Percentiles rank a stretch among this genome's conserved stretches.
Evolutionary conservation across 2,329 filamentous ascomycete genomes (phyloP).

Genomic region (Colletotrichum scovillei): DNA sequence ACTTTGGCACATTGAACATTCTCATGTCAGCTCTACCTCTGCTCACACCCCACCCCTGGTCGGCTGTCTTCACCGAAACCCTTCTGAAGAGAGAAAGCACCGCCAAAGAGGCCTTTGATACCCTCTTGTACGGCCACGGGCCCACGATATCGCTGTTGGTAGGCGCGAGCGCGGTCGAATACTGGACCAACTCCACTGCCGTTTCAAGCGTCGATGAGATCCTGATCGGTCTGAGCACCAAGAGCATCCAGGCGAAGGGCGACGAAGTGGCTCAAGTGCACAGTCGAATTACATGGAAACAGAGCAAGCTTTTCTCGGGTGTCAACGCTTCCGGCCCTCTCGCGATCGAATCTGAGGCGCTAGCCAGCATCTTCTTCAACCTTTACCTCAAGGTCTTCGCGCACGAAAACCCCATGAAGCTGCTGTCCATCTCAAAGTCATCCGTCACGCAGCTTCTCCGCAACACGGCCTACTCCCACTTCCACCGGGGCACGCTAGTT

Average conservation of each 20-base stretch:
- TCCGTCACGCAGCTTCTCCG: slow-evolving; percentile 20
- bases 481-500: slow-evolving; percentile 53
- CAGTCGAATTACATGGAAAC: slow-evolving; percentile 50
- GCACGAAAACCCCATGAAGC: slow-evolving; percentile 46
- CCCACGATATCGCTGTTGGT: slow-evolving; percentile 60
- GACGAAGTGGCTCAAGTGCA: slow-evolving; percentile 38
- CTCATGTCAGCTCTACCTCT: slow-evolving; percentile 58
- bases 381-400: slow-evolving; percentile 60
- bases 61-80: slow-evolving; percentile 56
- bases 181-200: slow-evolving; percentile 60
- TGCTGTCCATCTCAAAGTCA: slow-evolving; percentile 21
- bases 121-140: slow-evolving; percentile 58
- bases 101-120: slow-evolving; percentile 47
- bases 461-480: slow-evolving; percentile 41
- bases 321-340: slow-evolving; percentile 40
- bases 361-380: slow-evolving; percentile 52
- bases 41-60: slow-evolving; percentile 53
- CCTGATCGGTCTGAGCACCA: slow-evolving; percentile 40
- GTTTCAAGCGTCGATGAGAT: slow-evolving; percentile 54
- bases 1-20: slow-evolving; percentile 51
- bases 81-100: slow-evolving; percentile 38
- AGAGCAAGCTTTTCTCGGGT: slow-evolving; percentile 45
- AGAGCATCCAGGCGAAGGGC: background rate
- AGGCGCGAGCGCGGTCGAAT: slow-evolving; percentile 61
- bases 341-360: slow-evolving; percentile 48